Base-by-base conservation (phyloP, 345 rosid genomes). In the Eucalyptus caleyi region DNA sequence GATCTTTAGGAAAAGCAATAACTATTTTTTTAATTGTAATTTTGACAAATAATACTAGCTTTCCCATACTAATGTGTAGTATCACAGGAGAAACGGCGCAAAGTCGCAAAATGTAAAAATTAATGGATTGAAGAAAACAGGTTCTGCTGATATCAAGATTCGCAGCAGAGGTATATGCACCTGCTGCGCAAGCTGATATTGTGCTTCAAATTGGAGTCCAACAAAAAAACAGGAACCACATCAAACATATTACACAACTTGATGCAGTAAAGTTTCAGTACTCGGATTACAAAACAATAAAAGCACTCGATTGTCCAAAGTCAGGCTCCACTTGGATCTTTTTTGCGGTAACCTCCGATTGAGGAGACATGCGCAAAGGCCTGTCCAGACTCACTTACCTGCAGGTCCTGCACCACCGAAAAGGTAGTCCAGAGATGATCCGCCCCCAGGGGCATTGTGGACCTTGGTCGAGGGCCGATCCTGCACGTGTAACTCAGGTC, bases 401-500 rank as follows among this genome's bases (percentile, higher is more conserved):
- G 47, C 47, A 45, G 47, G 47, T 44, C 47, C 47, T 44, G 11
- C 87, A 4, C 89, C 89, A 83, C 91, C 89, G 4, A 90, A 87
- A 65, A 90, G 91, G 83, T 90, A 90, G 18, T 53, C 91, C 65
- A 90, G 82, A 59, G 91, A 90, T 24, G 91, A 90, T 47, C 89
- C 91, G 5, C 91, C 91, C 47, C 91, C 91, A 40, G 91, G 91
- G 37, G 62, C 91, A 16, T 51, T 14, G 49, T 90, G 91, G 87
- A 90, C 91, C 83, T 90, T 87, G 40, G 89, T 90, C 11, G 91
- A 87, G 86, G 91, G 91, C 27, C 91, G 91, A n/a, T 90, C 91
- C 91, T 90, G 89, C 89, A 87, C 12, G 7, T 51, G 50, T 4
- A 54, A 89, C 34, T 24, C 15, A 11, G 54, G 32, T 81, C 87